Conservation (phyloP, 768 basidiomycete species). For the Amanita exitialis region DNA sequence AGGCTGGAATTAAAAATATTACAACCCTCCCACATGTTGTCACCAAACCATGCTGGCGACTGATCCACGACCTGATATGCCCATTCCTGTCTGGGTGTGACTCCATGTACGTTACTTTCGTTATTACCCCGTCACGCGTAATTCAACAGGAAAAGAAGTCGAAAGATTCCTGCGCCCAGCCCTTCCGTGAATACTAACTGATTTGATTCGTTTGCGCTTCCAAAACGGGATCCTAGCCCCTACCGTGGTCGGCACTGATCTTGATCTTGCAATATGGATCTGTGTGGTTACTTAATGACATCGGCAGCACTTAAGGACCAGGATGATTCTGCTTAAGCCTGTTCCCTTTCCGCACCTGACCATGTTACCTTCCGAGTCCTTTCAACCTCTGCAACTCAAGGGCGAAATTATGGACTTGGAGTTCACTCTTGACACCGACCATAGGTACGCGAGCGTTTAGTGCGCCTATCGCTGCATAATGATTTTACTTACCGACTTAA, state of each 20-base stretch:
- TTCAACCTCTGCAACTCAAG: constrained; percentile 56
- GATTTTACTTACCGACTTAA: constrained; percentile 35
- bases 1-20: constrained; percentile 21
- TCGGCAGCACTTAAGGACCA: constrained; percentile 46
- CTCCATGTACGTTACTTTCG: constrained; percentile 14
- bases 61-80: constrained; percentile 31
- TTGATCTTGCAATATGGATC: constrained; percentile 27
- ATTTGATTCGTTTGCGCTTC: constrained; percentile 8
- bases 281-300: constrained; percentile 49
- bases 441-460: constrained; percentile 31
- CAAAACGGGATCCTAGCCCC: constrained; percentile 10
- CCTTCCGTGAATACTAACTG: constrained; percentile 6
- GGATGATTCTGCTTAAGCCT: constrained; percentile 34
- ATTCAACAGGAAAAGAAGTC: constrained; percentile 12
- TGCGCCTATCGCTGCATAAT: constrained; percentile 10
- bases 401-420: constrained; percentile 74
- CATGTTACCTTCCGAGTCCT: constrained; percentile 48
- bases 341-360: constrained; percentile 37
- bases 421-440: constrained; percentile 61
- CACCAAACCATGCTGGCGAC: constrained; percentile 13
- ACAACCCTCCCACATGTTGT: constrained; percentile 23
- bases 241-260: constrained; percentile 29
- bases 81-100: constrained; percentile 19
- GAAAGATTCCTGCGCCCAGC: constrained; percentile 6
- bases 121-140: constrained; percentile 20